phyloP scores from a whole-genome alignment of 129 eudicot genomes.

The Lactuca sativa region DNA sequence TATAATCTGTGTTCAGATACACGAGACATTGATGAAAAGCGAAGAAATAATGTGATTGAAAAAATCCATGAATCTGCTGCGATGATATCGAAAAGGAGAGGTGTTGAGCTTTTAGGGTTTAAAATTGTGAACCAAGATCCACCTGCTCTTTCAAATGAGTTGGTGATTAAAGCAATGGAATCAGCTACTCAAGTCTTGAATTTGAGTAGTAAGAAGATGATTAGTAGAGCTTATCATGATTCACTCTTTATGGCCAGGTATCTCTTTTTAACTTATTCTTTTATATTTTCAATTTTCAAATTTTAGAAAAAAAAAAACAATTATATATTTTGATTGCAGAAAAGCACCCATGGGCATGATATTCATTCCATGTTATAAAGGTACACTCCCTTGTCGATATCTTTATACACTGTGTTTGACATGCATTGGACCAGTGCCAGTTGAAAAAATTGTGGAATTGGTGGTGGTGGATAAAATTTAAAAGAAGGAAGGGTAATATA shows the following conservation, averaged over 20 bases:
- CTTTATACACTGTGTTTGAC: no score
- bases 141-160: constrained; percentile 74
- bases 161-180: constrained; percentile 66
- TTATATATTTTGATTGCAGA: constrained; percentile 43
- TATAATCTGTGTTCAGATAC: constrained; percentile 39
- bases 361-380: constrained; percentile 93
- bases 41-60: constrained; percentile 70
- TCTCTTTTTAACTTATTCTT: neutral
- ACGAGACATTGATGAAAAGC: constrained; percentile 72
- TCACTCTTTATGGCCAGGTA: constrained; percentile 99
- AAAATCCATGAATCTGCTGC: constrained; percentile 68
- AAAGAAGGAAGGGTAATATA: no score
- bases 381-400: constrained; percentile 35
- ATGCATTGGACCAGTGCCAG: no score
- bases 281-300: no score
- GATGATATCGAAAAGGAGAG: constrained; percentile 63
- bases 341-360: constrained; percentile 98
- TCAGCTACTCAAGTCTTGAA: constrained; percentile 66
- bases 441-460: no score
- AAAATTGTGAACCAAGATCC: constrained; percentile 92
- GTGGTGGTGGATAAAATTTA: no score
- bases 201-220: constrained; percentile 72
- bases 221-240: constrained; percentile 98
- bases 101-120: constrained; percentile 68
- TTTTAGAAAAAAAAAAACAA: neutral